phyloP scores from a whole-genome alignment of 768 basidiomycete species.

The Podaxis rugospora region DNA sequence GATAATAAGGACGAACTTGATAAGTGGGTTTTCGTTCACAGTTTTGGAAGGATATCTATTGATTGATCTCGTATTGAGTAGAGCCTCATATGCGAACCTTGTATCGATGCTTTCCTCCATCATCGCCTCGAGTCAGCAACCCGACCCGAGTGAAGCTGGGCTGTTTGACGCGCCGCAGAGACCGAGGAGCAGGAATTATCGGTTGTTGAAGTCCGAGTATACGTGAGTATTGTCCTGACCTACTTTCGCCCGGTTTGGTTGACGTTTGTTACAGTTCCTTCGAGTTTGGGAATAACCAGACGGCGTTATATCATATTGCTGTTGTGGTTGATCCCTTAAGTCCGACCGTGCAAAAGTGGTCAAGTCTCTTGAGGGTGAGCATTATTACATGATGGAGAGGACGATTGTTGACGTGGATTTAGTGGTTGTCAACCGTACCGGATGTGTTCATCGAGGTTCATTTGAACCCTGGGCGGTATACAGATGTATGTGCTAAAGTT shows the following conservation, averaged over 20 bases:
- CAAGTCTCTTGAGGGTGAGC: conserved; percentile 68
- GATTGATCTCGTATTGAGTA: conserved; percentile 20
- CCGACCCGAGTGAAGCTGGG: conserved; percentile 69
- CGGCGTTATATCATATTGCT: conserved; percentile 65
- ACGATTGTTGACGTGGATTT: neutral
- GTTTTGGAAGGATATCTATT: neutral
- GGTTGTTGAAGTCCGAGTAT: conserved; percentile 51
- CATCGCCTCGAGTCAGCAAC: conserved; percentile 63
- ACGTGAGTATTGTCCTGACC: conserved; percentile 49
- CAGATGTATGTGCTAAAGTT: conserved; percentile 50
- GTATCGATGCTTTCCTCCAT: conserved; percentile 68
- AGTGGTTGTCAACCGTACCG: conserved; percentile 66
- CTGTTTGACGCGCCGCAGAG: conserved; percentile 63
- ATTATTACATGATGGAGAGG: neutral
- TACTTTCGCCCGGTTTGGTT: conserved; percentile 1
- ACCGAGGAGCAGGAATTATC: conserved; percentile 59
- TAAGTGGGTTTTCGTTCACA: conserved; percentile 12
- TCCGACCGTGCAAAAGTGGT: conserved; percentile 83
- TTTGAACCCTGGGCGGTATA: conserved; percentile 63
- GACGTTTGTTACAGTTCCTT: conserved; percentile 47
- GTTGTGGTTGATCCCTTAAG: conserved; percentile 83
- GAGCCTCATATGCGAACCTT: conserved; percentile 51
- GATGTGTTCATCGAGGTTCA: conserved; percentile 72
- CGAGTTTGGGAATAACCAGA: conserved; percentile 59
- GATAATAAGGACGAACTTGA: conserved; percentile 26